Evolutionary conservation across 192 early-diverging fungal genomes (phyloP).

Genomic region (Rhizophagus prolifer): DNA sequence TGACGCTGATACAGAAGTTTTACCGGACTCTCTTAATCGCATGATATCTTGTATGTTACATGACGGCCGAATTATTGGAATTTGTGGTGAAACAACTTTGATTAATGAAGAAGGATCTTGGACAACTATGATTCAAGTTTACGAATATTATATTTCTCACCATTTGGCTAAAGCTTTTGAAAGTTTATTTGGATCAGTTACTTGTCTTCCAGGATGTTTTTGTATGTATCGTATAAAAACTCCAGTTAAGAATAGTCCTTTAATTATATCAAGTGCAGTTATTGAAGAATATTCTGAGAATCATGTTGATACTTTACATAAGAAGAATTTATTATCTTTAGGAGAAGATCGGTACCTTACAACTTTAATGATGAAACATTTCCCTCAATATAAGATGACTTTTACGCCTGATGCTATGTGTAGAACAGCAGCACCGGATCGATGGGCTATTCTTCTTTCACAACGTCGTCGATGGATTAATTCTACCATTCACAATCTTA

Average conservation of each 20-base stretch:
- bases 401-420: constrained; percentile 91
- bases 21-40: constrained; percentile 82
- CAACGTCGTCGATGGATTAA: constrained; percentile 99
- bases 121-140: constrained; percentile 97
- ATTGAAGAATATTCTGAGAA: constrained; percentile 89
- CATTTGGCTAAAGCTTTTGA: constrained; percentile 89
- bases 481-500: constrained; percentile 94
- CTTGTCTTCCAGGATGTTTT: constrained; percentile 84
- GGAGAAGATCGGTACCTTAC: constrained; percentile 98
- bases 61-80: constrained; percentile 78
- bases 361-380: constrained; percentile 96
- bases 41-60: constrained; percentile 82
- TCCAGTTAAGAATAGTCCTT: constrained; percentile 62
- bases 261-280: constrained; percentile 79
- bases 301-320: constrained; percentile 91
- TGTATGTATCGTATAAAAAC: constrained; percentile 83
- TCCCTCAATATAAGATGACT: constrained; percentile 90
- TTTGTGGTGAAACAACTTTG: constrained; percentile 93
- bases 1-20: constrained; percentile 81
- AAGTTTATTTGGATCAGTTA: constrained; percentile 78
- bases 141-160: constrained; percentile 91
- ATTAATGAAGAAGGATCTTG: constrained; percentile 87
- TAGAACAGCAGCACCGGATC: constrained; percentile 87
- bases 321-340: constrained; percentile 94
- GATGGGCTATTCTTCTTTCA: constrained; percentile 85